Evolutionary conservation across 768 basidiomycete species (phyloP).

Genomic region (Lanmaoa pseudosensibilis): DNA sequence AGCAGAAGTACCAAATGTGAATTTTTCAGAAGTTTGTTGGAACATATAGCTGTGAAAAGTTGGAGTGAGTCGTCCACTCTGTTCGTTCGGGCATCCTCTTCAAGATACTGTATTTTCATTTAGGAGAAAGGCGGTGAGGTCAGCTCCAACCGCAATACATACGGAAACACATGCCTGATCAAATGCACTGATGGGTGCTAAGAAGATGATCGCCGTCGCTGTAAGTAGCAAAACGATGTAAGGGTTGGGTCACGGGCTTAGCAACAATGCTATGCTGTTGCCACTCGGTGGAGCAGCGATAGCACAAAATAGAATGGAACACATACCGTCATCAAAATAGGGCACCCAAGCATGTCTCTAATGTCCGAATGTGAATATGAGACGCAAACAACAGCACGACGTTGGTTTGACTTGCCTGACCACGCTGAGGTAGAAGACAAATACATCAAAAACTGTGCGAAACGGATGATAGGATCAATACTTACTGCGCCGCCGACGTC

Average conservation of each 20-base stretch:
- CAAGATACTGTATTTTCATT: conserved; percentile 57
- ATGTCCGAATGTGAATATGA: conserved; percentile 15
- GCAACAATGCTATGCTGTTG: conserved; percentile 19
- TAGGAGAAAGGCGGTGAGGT: conserved; percentile 13
- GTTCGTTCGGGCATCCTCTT: conserved; percentile 78
- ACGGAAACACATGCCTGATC: conserved; percentile 60
- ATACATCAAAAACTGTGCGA: conserved; percentile 1
- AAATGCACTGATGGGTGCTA: conserved; percentile 84
- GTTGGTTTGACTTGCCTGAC: conserved; percentile 48
- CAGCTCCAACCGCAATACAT: not conserved
- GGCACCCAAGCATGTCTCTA: conserved; percentile 82
- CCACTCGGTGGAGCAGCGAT: conserved; percentile 13
- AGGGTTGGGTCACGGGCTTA: conserved; percentile 10
- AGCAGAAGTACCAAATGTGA: conserved; percentile 74
- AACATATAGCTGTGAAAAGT: conserved; percentile 72
- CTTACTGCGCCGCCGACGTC: conserved; percentile 83
- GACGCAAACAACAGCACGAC: conserved; percentile 13
- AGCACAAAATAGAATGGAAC: conserved; percentile 5
- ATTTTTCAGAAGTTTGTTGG: conserved; percentile 70
- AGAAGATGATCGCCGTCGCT: conserved; percentile 85
- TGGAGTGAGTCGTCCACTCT: conserved; percentile 81
- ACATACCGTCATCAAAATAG: conserved; percentile 80
- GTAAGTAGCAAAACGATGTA: conserved; percentile 7
- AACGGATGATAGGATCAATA: conserved; percentile 15
- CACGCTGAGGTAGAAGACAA: conserved; percentile 43